Percentiles rank a stretch among this genome's conserved stretches.
Conservation (phyloP, 164 flowering plant genomes). For the Buxus sempervirens region DNA sequence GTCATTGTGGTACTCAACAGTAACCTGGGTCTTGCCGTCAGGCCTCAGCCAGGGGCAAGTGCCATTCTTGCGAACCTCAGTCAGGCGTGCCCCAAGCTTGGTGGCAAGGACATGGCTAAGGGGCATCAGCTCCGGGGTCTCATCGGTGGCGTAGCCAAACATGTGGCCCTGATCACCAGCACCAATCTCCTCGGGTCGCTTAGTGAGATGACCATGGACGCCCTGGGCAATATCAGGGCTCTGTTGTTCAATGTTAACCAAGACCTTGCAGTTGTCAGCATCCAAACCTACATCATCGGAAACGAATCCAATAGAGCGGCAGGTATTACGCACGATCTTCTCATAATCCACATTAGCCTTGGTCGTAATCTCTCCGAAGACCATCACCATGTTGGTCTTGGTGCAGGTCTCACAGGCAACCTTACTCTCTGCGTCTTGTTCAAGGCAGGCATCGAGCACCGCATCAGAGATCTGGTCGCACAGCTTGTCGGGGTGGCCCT, state of each 20-base stretch:
- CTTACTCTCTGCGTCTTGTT: conserved; percentile 78
- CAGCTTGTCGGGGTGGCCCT: conserved; percentile 88
- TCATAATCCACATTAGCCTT: conserved; percentile 71
- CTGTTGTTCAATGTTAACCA: conserved; percentile 82
- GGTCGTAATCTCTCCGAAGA: conserved; percentile 82
- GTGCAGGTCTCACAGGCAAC: conserved; percentile 88
- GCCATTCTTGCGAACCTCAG: conserved; percentile 72
- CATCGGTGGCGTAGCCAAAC: conserved; percentile 90
- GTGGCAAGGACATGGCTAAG: conserved; percentile 76
- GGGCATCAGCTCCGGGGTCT: conserved; percentile 79
- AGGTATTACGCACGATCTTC: conserved; percentile 80
- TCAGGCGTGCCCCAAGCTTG: conserved; percentile 72
- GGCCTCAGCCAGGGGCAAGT: conserved; percentile 76
- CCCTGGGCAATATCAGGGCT: conserved; percentile 90
- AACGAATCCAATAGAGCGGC: conserved; percentile 69
- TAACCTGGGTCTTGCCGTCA: conserved; percentile 82
- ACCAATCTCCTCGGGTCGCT: conserved; percentile 83
- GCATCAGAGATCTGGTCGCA: conserved; percentile 86
- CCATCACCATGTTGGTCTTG: conserved; percentile 92
- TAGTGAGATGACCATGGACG: conserved; percentile 84
- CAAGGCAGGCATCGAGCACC: conserved; percentile 81
- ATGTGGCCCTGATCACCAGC: conserved; percentile 90
- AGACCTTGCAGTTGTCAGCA: conserved; percentile 79
- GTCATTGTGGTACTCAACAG: conserved; percentile 69
- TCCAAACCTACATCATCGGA: conserved; percentile 83